Conservation (phyloP, 169 alveolate species). For the Plasmodium knowlesi region DNA sequence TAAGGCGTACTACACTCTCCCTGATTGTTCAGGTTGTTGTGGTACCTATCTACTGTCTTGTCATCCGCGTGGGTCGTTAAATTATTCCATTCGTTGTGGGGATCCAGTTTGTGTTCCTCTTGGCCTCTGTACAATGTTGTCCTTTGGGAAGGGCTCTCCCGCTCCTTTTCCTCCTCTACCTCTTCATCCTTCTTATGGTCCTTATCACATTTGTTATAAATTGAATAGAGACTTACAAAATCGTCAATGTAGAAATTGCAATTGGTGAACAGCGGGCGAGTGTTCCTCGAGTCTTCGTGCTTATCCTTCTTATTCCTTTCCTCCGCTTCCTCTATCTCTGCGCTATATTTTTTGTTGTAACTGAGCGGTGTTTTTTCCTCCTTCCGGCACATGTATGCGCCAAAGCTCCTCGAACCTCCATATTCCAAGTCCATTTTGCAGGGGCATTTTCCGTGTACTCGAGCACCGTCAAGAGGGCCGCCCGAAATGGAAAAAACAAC, state of each 20-base stretch:
- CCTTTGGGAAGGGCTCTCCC: background rate
- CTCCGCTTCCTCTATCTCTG: slow-evolving; percentile 43
- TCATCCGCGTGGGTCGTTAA: background rate
- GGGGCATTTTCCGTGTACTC: background rate
- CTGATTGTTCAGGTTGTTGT: background rate
- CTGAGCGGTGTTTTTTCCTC: slow-evolving; percentile 35
- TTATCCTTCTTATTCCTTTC: background rate
- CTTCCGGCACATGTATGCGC: slow-evolving; percentile 17
- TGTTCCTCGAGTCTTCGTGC: background rate
- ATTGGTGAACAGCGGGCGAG: slow-evolving; percentile 13
- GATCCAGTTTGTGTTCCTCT: background rate
- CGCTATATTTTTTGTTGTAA: slow-evolving; percentile 49
- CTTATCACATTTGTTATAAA: slow-evolving; percentile 11
- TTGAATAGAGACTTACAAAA: slow-evolving; percentile 41
- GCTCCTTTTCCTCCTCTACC: background rate
- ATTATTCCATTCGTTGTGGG: background rate
- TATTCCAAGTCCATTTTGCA: slow-evolving; percentile 54
- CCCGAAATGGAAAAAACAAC: background rate
- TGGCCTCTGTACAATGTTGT: background rate
- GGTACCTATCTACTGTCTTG: background rate
- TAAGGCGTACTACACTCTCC: background rate
- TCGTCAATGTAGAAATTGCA: slow-evolving; percentile 74
- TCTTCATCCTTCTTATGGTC: background rate
- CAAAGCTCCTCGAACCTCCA: slow-evolving; percentile 37
- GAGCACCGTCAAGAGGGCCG: background rate